Evolutionary conservation across 2,329 filamentous ascomycete species (phyloP).

Genomic region (Penicillium sp.): DNA sequence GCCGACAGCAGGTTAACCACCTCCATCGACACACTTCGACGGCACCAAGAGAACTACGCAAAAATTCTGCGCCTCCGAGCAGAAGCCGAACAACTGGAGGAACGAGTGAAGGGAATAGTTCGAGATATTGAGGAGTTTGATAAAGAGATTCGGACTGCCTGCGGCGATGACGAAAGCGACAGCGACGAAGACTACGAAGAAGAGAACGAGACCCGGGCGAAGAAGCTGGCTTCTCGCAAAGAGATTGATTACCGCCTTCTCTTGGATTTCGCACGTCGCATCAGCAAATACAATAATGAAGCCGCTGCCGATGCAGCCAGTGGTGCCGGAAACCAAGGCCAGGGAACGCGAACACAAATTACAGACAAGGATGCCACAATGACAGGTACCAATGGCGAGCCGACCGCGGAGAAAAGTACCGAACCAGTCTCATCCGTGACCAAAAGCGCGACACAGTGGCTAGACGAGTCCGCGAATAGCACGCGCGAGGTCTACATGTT

Average conservation of each 20-base stretch:
- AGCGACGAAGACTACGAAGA: constrained; percentile 30
- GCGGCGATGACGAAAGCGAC: constrained; percentile 32
- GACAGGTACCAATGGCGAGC: constrained; percentile 31
- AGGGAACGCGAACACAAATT: constrained; percentile 17
- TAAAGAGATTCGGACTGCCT: constrained; percentile 38
- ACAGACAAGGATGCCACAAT: constrained; percentile 34
- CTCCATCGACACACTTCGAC: constrained; percentile 42
- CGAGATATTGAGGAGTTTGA: constrained; percentile 39
- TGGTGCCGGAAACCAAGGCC: constrained; percentile 20
- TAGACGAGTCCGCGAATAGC: constrained; percentile 42
- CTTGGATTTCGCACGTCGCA: constrained; percentile 46
- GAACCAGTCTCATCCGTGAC: constrained; percentile 39
- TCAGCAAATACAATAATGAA: constrained; percentile 48
- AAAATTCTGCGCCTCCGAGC: constrained; percentile 41
- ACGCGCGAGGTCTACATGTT: constrained; percentile 42
- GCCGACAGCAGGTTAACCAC: constrained; percentile 43
- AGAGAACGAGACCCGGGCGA: constrained; percentile 11
- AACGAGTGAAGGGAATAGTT: constrained; percentile 43
- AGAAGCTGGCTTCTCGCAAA: constrained; percentile 16
- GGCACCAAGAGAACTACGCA: constrained; percentile 46
- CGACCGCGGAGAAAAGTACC: constrained; percentile 16
- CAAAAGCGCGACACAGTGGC: constrained; percentile 41
- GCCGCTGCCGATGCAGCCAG: constrained; percentile 44
- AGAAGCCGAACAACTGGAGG: constrained; percentile 41
- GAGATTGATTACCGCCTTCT: constrained; percentile 46